Conservation (phyloP, 1,139 yeast species). For the Scheffersomyces titani region DNA sequence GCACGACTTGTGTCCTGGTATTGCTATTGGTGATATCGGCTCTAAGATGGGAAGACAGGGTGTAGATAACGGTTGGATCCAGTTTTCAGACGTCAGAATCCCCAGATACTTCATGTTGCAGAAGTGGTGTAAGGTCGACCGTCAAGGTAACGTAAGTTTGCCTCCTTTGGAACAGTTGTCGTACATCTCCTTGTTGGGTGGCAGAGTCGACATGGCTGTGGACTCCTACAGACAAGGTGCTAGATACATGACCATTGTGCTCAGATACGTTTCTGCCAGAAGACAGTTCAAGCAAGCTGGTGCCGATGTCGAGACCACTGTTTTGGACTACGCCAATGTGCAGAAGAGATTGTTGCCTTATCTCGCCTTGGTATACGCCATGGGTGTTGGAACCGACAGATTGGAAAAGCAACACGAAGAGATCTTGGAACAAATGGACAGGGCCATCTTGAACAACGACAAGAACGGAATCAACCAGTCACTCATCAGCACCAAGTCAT, state of each 20-base stretch:
- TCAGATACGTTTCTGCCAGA: slow-evolving; percentile 87
- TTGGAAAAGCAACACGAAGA: slow-evolving; percentile 54
- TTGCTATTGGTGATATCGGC: slow-evolving; percentile 88
- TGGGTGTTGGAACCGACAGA: slow-evolving; percentile 72
- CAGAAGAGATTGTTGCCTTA: slow-evolving; percentile 84
- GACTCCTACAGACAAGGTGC: slow-evolving; percentile 84
- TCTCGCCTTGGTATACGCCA: slow-evolving; percentile 76
- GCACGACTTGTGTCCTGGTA: slow-evolving; percentile 75
- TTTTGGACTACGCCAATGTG: slow-evolving; percentile 82
- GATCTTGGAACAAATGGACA: slow-evolving; percentile 58
- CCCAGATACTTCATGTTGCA: slow-evolving; percentile 85
- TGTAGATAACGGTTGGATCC: slow-evolving; percentile 94
- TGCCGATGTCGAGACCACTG: slow-evolving; percentile 52
- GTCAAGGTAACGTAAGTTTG: slow-evolving; percentile 66
- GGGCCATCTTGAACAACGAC: slow-evolving; percentile 48
- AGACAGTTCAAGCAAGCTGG: slow-evolving; percentile 67
- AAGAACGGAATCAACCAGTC: slow-evolving; percentile 45
- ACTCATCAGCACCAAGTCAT: slow-evolving; percentile 66
- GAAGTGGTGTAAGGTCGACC: slow-evolving; percentile 73
- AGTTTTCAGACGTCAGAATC: slow-evolving; percentile 75
- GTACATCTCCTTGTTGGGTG: slow-evolving; percentile 83
- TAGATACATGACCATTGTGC: slow-evolving; percentile 78
- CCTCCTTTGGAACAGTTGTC: slow-evolving; percentile 88
- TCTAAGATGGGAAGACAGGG: slow-evolving; percentile 92
- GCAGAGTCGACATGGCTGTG: slow-evolving; percentile 85